Conservation (phyloP, 805 yeast species). For the Saccharomyces jurei region DNA sequence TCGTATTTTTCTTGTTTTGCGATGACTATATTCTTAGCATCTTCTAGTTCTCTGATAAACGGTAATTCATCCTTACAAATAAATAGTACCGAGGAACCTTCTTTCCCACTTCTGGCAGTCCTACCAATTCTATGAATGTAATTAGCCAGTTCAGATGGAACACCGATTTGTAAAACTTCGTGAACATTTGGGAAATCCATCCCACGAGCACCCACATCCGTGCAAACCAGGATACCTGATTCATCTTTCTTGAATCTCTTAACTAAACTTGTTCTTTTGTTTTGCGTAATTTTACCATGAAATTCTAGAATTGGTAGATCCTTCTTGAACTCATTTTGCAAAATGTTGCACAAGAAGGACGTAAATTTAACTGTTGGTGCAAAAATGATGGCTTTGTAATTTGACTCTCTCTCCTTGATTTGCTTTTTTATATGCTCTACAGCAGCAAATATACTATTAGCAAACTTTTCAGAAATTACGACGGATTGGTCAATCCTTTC, state of each 20-base stretch:
- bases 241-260: conserved; percentile 41
- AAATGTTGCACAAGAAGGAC: conserved; percentile 43
- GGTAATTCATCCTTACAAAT: conserved; percentile 48
- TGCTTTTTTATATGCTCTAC: conserved; percentile 40
- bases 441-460: conserved; percentile 54
- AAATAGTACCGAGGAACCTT: conserved; percentile 63
- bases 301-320: conserved; percentile 35
- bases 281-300: conserved; percentile 73
- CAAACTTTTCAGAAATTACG: conserved; percentile 45
- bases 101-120: conserved; percentile 86
- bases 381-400: conserved; percentile 75
- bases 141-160: conserved; percentile 66
- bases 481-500: conserved; percentile 67
- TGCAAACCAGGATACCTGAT: conserved; percentile 60
- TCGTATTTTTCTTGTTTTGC: conserved; percentile 36
- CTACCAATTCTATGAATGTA: conserved; percentile 92
- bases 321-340: conserved; percentile 29
- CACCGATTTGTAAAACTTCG: conserved; percentile 76
- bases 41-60: conserved; percentile 43
- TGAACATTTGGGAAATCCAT: conserved; percentile 87
- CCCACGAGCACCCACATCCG: conserved; percentile 95
- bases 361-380: conserved; percentile 70
- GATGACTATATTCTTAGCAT: conserved; percentile 49
- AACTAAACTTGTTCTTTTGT: conserved; percentile 54
- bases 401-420: conserved; percentile 25